Evolutionary conservation across 2,329 filamentous ascomycete species (phyloP).

Genomic region (Neonectria ditissima): DNA sequence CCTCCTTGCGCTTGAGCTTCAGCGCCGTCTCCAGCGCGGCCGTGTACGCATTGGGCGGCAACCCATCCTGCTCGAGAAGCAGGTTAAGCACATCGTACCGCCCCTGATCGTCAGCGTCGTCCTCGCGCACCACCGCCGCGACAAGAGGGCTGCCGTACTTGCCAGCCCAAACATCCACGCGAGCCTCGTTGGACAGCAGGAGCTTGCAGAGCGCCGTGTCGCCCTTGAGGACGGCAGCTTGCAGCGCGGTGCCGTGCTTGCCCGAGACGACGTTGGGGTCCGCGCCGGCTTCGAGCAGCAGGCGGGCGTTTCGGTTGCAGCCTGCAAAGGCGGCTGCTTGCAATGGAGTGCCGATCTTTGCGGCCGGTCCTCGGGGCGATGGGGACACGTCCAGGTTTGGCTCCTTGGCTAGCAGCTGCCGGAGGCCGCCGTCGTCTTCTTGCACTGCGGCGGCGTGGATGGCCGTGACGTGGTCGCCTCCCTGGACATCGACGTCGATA

Average conservation of each 20-base stretch:
- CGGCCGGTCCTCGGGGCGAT: background rate
- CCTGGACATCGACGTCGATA: constrained; percentile 23
- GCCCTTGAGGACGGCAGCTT: constrained; percentile 30
- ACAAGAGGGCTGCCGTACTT: constrained; percentile 30
- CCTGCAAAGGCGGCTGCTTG: constrained; percentile 23
- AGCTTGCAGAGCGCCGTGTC: constrained; percentile 18
- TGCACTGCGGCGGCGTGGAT: constrained; percentile 24
- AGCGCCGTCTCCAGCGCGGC: constrained; percentile 23
- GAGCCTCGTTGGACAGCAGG: constrained; percentile 9
- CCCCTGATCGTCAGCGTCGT: constrained; percentile 8
- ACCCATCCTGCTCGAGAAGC: constrained; percentile 13
- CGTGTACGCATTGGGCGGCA: constrained; percentile 22
- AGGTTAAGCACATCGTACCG: constrained; percentile 20
- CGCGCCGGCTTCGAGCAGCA: constrained; percentile 27
- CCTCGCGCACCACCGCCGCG: constrained; percentile 21
- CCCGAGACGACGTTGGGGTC: constrained; percentile 23
- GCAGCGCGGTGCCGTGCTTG: constrained; percentile 25
- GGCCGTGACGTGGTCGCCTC: constrained; percentile 19
- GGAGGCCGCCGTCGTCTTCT: constrained; percentile 22
- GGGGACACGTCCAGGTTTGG: constrained; percentile 17
- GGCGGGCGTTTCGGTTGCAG: constrained; percentile 29
- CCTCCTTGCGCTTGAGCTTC: constrained; percentile 27
- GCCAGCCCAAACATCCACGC: constrained; percentile 9
- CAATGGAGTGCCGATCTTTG: constrained; percentile 19
- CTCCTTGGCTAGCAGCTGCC: constrained; percentile 18